Evolutionary conservation across 805 yeast genomes (phyloP).

Genomic region (Yarrowia hollandica): DNA sequence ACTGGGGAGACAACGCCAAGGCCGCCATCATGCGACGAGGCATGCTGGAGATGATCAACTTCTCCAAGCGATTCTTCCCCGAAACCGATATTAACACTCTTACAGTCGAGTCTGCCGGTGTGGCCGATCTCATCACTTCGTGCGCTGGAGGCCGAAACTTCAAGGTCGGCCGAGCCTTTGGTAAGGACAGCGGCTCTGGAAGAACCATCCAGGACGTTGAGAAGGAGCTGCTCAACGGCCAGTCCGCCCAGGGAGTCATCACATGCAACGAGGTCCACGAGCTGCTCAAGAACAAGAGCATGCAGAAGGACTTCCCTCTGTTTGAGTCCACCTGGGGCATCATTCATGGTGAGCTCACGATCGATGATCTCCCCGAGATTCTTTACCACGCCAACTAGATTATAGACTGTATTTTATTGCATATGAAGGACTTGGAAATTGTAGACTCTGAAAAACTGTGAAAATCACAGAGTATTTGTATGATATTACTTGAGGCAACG

Average conservation of each 20-base stretch:
- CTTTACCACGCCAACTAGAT: constrained; percentile 31
- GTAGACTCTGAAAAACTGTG: too few species aligned
- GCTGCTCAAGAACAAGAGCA: constrained; percentile 57
- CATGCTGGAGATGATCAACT: constrained; percentile 81
- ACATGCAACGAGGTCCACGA: constrained; percentile 92
- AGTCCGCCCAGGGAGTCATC: constrained; percentile 92
- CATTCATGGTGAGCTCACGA: constrained; percentile 69
- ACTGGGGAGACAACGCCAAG: constrained; percentile 99
- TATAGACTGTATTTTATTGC: constrained; percentile 29
- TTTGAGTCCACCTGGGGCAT: constrained; percentile 79
- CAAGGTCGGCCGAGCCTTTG: constrained; percentile 83
- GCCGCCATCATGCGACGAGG: constrained; percentile 98
- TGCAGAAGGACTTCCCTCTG: constrained; percentile 74
- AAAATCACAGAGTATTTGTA: too few species aligned
- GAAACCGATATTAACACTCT: constrained; percentile 74
- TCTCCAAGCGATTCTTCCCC: constrained; percentile 80
- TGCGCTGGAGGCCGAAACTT: constrained; percentile 98
- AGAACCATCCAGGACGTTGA: constrained; percentile 81
- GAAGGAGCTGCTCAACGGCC: constrained; percentile 85
- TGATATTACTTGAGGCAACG: too few species aligned
- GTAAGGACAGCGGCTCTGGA: constrained; percentile 54
- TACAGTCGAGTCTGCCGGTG: constrained; percentile 94
- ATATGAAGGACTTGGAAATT: too few species aligned
- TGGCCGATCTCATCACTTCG: constrained; percentile 95
- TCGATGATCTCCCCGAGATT: constrained; percentile 66